A percentile compares a stretch with the other conserved stretches of the same genome.
Conservation (phyloP, 306 rosid species). For the Amphicarpaea edgeworthii region DNA sequence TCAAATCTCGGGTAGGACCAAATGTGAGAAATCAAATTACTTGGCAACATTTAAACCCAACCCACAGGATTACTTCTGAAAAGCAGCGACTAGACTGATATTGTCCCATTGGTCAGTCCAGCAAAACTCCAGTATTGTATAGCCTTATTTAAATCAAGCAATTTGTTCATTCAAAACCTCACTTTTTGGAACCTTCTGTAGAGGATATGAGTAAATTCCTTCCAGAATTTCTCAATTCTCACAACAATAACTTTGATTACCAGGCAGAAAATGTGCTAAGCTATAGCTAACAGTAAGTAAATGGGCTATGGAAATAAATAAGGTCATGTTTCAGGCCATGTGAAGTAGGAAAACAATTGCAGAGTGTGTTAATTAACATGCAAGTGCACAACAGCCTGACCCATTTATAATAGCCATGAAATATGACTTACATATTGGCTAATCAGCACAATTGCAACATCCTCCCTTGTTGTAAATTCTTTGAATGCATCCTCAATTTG, state of each 20-base stretch:
- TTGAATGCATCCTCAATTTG: slow-evolving; percentile 96
- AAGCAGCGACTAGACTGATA: background rate
- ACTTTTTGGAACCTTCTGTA: slow-evolving; percentile 16
- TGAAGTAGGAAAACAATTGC: slow-evolving; percentile 22
- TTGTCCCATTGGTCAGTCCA: slow-evolving; percentile 25
- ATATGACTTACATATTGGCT: slow-evolving; percentile 90
- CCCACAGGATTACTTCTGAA: slow-evolving; percentile 12
- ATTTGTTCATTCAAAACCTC: slow-evolving; percentile 25
- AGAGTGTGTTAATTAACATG: slow-evolving; percentile 33
- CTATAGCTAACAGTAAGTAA: slow-evolving; percentile 30
- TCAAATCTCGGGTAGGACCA: slow-evolving; percentile 7
- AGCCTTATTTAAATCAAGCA: slow-evolving; percentile 26
- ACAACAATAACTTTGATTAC: slow-evolving; percentile 16
- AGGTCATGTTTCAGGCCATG: slow-evolving; percentile 27
- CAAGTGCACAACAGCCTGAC: background rate
- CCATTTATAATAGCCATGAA: slow-evolving; percentile 30
- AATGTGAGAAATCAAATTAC: slow-evolving; percentile 30
- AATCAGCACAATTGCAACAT: slow-evolving; percentile 84
- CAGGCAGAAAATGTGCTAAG: slow-evolving; percentile 7
- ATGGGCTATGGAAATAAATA: slow-evolving; percentile 13
- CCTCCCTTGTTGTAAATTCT: slow-evolving; percentile 86
- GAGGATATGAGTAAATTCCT: slow-evolving; percentile 20
- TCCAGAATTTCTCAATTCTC: slow-evolving; percentile 20
- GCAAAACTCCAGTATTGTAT: background rate
- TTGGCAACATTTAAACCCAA: slow-evolving; percentile 31